A percentile compares a stretch with the other conserved stretches of the same genome.
Conservation (phyloP, 805 yeast species). For the Scheffersomyces coipomensis region DNA sequence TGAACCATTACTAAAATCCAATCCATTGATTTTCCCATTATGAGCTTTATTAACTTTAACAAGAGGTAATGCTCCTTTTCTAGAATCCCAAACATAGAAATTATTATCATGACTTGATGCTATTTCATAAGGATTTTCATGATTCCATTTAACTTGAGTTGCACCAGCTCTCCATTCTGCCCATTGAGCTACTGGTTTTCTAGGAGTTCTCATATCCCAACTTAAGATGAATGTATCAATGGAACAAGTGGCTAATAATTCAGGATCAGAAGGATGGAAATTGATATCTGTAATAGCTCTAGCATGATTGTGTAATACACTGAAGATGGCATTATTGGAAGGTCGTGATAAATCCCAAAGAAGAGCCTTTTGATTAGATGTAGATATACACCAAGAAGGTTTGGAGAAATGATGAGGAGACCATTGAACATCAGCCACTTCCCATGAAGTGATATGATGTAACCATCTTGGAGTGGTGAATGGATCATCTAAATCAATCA, state of each 20-base stretch:
- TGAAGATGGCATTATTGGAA: conserved; percentile 70
- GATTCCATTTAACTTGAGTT: conserved; percentile 93
- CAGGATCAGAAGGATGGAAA: conserved; percentile 86
- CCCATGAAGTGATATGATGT: conserved; percentile 93
- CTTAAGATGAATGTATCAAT: conserved; percentile 83
- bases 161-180: conserved; percentile 98
- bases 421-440: conserved; percentile 99
- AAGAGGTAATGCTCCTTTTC: conserved; percentile 79
- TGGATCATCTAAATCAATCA: conserved; percentile 94
- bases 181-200: conserved; percentile 68
- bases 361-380: conserved; percentile 92
- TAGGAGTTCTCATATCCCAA: conserved; percentile 89
- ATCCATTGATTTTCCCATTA: conserved; percentile 81
- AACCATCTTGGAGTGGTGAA: conserved; percentile 93
- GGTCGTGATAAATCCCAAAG: conserved; percentile 88
- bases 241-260: conserved; percentile 86
- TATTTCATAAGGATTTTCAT: conserved; percentile 66
- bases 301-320: conserved; percentile 83
- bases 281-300: conserved; percentile 96
- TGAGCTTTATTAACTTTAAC: conserved; percentile 67
- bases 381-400: conserved; percentile 89
- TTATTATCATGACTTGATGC: conserved; percentile 86
- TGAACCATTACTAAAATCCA: conserved; percentile 70
- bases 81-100: conserved; percentile 82
- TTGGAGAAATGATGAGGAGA: conserved; percentile 78